Conservation (phyloP, 2,329 filamentous ascomycete genomes). For the Trichophyton verrucosum region DNA sequence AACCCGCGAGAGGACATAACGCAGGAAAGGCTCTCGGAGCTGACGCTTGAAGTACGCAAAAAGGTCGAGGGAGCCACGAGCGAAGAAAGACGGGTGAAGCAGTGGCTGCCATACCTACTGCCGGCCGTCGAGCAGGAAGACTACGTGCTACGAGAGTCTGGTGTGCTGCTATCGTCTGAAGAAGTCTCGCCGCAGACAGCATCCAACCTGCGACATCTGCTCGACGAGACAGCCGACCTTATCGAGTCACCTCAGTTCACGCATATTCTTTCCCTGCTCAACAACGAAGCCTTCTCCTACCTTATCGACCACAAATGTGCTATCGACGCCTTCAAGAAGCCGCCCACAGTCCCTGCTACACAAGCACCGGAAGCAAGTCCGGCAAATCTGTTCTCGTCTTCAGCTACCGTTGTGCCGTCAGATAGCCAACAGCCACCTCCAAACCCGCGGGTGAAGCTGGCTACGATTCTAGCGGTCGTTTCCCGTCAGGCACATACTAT, state of each 20-base stretch:
- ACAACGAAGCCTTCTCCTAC: conserved; percentile 76
- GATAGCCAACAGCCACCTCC: neutral
- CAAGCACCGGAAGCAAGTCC: conserved; percentile 36
- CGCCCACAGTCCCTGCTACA: conserved; percentile 27
- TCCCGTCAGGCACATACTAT: conserved; percentile 85
- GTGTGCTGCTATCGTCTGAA: conserved; percentile 43
- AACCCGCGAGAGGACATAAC: conserved; percentile 82
- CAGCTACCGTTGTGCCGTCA: conserved; percentile 30
- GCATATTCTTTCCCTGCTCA: conserved; percentile 70
- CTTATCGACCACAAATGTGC: conserved; percentile 75
- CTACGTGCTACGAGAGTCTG: conserved; percentile 73
- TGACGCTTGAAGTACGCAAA: conserved; percentile 73
- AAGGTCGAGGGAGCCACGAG: conserved; percentile 66
- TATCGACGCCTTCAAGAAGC: conserved; percentile 58
- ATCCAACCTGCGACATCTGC: conserved; percentile 59
- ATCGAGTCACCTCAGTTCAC: conserved; percentile 88
- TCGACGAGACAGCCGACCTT: conserved; percentile 92
- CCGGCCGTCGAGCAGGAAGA: conserved; percentile 68
- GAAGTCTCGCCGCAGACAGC: conserved; percentile 25
- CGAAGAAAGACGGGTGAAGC: conserved; percentile 47
- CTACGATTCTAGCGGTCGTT: conserved; percentile 78
- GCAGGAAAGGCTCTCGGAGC: conserved; percentile 63
- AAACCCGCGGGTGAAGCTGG: conserved; percentile 54
- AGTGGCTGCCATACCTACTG: conserved; percentile 76
- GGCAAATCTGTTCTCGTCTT: conserved; percentile 32